Evolutionary conservation across 306 rosid genomes (phyloP).

Genomic region (Cucumis melo): DNA sequence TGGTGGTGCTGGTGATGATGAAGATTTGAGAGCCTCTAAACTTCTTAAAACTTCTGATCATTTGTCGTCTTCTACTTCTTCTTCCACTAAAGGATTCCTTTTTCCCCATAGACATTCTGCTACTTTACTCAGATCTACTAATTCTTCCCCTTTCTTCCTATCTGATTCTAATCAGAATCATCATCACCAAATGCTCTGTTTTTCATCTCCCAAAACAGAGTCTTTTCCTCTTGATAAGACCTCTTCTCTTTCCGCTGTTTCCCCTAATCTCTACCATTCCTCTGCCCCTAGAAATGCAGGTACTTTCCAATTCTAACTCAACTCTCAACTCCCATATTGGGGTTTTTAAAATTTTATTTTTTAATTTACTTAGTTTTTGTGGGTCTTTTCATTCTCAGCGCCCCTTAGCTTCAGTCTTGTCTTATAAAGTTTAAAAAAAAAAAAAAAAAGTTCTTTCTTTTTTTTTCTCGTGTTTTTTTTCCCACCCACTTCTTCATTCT

Average conservation of each 20-base stretch:
- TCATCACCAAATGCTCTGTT: constrained; percentile 57
- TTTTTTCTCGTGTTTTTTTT: background rate
- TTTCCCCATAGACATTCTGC: constrained; percentile 16
- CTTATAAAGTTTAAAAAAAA: constrained; percentile 7
- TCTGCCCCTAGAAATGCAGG: constrained; percentile 46
- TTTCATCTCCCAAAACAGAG: constrained; percentile 63
- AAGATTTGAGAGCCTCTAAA: constrained; percentile 38
- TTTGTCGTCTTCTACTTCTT: constrained; percentile 15
- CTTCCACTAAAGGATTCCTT: constrained; percentile 27
- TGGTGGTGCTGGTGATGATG: constrained; percentile 16
- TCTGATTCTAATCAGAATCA: constrained; percentile 32
- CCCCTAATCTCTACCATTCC: constrained; percentile 20
- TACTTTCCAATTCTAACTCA: background rate
- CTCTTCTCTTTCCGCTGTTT: constrained; percentile 16
- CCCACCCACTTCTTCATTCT: background rate
- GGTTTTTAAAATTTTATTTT: too few relatives aligned
- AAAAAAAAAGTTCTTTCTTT: background rate
- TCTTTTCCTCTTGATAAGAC: constrained; percentile 16
- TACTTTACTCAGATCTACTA: constrained; percentile 40
- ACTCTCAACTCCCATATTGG: background rate
- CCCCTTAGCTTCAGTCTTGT: constrained; percentile 30
- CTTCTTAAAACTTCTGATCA: constrained; percentile 26
- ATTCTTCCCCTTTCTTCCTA: constrained; percentile 17
- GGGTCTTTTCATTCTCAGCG: constrained; percentile 44
- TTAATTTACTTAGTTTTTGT: background rate